Percentiles rank a stretch among this genome's conserved stretches.
Conservation (phyloP, 208 protist genomes). For the Leishmania mexicana region DNA sequence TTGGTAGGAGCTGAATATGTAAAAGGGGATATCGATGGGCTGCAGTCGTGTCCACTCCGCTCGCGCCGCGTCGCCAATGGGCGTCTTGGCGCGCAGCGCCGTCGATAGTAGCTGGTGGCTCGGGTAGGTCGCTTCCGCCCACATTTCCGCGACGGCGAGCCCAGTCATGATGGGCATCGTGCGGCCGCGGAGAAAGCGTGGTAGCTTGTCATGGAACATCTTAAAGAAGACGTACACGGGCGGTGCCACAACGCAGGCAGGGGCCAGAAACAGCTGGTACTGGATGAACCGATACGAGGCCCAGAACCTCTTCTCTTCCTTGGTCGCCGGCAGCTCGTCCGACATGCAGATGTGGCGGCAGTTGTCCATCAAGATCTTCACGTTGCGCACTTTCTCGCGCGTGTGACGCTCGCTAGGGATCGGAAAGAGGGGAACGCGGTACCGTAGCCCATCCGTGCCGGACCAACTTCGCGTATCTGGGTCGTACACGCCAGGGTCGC, state of each 20-base stretch:
- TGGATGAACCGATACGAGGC: constrained; percentile 89
- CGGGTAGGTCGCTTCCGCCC: constrained; percentile 85
- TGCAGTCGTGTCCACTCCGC: constrained; percentile 90
- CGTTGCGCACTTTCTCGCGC: constrained; percentile 82
- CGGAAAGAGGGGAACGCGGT: constrained; percentile 80
- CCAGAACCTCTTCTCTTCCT: constrained; percentile 90
- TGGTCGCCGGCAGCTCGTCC: constrained; percentile 83
- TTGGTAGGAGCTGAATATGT: constrained; percentile 82
- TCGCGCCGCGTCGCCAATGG: constrained; percentile 89
- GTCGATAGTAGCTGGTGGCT: constrained; percentile 80
- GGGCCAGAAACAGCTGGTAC: constrained; percentile 86
- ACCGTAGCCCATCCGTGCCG: constrained; percentile 72
- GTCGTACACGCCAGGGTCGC: constrained; percentile 69
- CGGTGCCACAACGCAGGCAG: constrained; percentile 70
- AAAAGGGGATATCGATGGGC: constrained; percentile 83
- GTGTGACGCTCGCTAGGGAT: constrained; percentile 88
- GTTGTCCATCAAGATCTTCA: constrained; percentile 92
- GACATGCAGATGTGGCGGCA: constrained; percentile 80
- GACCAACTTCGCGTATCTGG: constrained; percentile 70
- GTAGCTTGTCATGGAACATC: constrained; percentile 80
- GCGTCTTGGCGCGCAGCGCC: constrained; percentile 81
- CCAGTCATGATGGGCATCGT: constrained; percentile 69
- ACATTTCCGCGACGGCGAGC: constrained; percentile 76
- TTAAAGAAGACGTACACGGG: constrained; percentile 87
- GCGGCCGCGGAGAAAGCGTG: constrained; percentile 61